phyloP scores from a whole-genome alignment of 306 rosid genomes.

The Vigna reflexopilosa region DNA sequence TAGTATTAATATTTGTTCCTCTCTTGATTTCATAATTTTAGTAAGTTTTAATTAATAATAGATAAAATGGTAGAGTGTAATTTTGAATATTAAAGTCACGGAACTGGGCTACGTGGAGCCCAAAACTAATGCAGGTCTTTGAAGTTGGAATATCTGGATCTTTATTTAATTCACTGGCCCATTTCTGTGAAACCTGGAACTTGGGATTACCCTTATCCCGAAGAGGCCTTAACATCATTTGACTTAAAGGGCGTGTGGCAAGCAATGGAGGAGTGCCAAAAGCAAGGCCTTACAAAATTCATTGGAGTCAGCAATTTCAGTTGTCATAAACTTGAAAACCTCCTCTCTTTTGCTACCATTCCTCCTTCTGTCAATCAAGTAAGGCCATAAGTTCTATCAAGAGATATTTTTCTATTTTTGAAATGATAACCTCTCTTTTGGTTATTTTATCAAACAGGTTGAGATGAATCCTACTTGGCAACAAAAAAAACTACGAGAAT shows the following conservation, averaged over 20 bases:
- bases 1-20: too few relatives aligned
- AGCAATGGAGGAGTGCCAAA: conserved; percentile 65
- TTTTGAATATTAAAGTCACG: too few relatives aligned
- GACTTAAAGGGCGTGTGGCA: conserved; percentile 66
- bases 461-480: conserved; percentile 59
- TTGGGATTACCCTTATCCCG: not conserved
- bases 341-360: conserved; percentile 48
- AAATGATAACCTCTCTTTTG: not conserved
- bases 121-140: conserved; percentile 33
- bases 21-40: too few relatives aligned
- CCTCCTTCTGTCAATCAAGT: conserved; percentile 53
- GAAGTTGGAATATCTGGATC: conserved; percentile 43
- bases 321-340: conserved; percentile 32
- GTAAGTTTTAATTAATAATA: too few relatives aligned
- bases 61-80: too few relatives aligned
- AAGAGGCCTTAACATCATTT: conserved; percentile 32
- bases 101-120: not conserved
- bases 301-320: conserved; percentile 48
- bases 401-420: not conserved
- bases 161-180: conserved; percentile 51
- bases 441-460: conserved; percentile 49
- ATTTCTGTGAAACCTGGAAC: conserved; percentile 28
- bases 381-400: not conserved
- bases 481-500: conserved; percentile 53
- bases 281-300: conserved; percentile 34